Evolutionary conservation across 2,329 filamentous ascomycete species (phyloP), one percentile per base, ranked within the genome.

Genomic region (Neonectria hederae): DNA sequence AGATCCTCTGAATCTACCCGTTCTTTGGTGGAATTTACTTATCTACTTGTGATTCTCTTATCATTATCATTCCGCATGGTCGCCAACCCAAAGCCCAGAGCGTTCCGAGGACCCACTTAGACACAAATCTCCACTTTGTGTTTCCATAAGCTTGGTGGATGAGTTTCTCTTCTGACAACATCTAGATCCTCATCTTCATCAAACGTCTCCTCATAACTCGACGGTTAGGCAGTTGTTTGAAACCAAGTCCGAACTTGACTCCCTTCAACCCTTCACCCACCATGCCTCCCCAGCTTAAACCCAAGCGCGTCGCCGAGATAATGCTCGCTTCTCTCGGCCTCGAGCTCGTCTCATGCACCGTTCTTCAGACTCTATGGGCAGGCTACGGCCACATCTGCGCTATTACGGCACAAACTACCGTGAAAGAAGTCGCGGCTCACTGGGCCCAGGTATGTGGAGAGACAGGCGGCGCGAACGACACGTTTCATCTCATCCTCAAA

Each of bases 351-450:
- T 80, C 79, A 0, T 77, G 76, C 51, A 72, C 65, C 4, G 73
- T 79, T 35, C 59, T 83, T 0, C 83, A 85, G 62, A 78, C 80
- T 0, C 74, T 86, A 1, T 86, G 84, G 84, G 84, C 84, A 0
- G 84, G 83, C 17, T 86, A 86, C 63, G 83, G 84, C 2, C 78
- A 87, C 43, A 87, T 90, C 57, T 89, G 85, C 72, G 81, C 83
- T 13, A 70, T 90, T 30, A 81, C 75, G 3, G 86, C 85, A 4
- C 77, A 75, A 14, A 76, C 78, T 1, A 69, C 62, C 0, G 75
- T 66, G 2, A 62, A 70, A 1, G 57, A 71, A 11, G 62, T 68
- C n/a, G 65, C 67, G 5, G 46, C 55, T 4, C 45, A 62, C 19
- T 14, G 62, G 9, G 69, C 68, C 10, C 59, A 53, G 0, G 43